Evolutionary conservation across 495 filamentous ascomycete species (phyloP).

Genomic region (Neurospora hispaniola): DNA sequence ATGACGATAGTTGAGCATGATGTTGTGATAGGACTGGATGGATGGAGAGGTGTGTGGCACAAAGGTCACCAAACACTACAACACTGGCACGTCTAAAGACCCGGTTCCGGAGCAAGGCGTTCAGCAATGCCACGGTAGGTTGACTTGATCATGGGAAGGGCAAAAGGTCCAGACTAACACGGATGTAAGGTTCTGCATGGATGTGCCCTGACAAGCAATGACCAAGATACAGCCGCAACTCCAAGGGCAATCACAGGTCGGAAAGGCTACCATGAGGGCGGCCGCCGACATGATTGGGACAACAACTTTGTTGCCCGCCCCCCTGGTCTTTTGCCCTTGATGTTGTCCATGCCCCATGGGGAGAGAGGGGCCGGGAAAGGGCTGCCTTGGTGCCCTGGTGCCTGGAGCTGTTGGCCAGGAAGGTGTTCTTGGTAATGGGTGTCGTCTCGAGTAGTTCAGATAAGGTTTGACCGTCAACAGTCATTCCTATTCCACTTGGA

Average conservation of each 20-base stretch:
- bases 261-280: neutral
- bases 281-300: neutral
- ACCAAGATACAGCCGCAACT: neutral
- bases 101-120: neutral
- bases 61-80: neutral
- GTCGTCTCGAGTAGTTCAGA: neutral
- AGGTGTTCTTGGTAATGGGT: neutral
- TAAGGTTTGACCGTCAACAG: neutral
- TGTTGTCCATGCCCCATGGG: neutral
- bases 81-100: neutral
- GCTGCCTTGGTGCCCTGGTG: neutral
- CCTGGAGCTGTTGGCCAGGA: neutral
- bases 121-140: neutral
- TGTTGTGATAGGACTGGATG: neutral
- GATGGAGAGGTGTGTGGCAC: neutral
- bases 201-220: neutral
- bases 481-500: neutral
- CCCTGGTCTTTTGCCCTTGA: neutral
- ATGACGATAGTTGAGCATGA: neutral
- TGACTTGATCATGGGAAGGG: neutral
- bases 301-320: neutral
- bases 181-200: neutral
- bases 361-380: neutral
- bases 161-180: neutral
- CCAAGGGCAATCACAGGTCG: neutral